phyloP scores from a whole-genome alignment of 2,329 filamentous ascomycete species.

The Tolypocladium pustulatum region DNA sequence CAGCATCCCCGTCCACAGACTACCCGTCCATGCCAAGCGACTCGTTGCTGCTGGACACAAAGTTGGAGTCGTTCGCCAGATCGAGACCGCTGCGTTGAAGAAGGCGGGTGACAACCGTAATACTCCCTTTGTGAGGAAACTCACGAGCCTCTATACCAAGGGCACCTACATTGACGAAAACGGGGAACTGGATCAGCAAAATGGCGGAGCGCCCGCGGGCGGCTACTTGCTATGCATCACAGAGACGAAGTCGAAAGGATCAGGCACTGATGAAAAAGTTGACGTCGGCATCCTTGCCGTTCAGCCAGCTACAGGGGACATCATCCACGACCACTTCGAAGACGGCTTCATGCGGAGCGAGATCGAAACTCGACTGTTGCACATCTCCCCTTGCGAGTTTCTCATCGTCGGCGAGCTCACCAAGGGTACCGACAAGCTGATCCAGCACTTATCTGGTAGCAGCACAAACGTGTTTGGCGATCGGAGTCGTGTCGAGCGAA shows the following conservation, averaged over 20 bases:
- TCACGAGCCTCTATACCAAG: constrained; percentile 96
- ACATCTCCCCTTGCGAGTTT: constrained; percentile 93
- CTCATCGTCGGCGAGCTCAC: constrained; percentile 86
- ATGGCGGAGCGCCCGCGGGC: constrained; percentile 40
- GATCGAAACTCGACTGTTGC: constrained; percentile 86
- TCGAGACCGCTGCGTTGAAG: constrained; percentile 92
- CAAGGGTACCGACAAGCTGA: constrained; percentile 82
- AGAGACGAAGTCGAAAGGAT: constrained; percentile 67
- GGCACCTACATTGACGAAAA: constrained; percentile 94
- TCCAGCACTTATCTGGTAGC: constrained; percentile 80
- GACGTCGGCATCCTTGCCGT: constrained; percentile 87
- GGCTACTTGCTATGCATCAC: constrained; percentile 94
- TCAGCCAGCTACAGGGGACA: constrained; percentile 89
- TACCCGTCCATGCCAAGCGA: constrained; percentile 89
- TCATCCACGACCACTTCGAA: constrained; percentile 92
- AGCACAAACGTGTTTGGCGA: constrained; percentile 91
- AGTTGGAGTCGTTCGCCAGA: constrained; percentile 86
- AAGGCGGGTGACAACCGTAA: constrained; percentile 92
- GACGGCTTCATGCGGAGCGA: constrained; percentile 97
- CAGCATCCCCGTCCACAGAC: constrained; percentile 83
- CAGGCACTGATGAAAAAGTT: constrained; percentile 85
- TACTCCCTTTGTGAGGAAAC: constrained; percentile 79
- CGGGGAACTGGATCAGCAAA: constrained; percentile 57
- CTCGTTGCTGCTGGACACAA: constrained; percentile 90
- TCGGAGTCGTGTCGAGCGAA: constrained; percentile 72